Evolutionary conservation across 2,329 filamentous ascomycete species (phyloP), one percentile per base, ranked within the genome.

Genomic region (Gaeumannomyces sp.): DNA sequence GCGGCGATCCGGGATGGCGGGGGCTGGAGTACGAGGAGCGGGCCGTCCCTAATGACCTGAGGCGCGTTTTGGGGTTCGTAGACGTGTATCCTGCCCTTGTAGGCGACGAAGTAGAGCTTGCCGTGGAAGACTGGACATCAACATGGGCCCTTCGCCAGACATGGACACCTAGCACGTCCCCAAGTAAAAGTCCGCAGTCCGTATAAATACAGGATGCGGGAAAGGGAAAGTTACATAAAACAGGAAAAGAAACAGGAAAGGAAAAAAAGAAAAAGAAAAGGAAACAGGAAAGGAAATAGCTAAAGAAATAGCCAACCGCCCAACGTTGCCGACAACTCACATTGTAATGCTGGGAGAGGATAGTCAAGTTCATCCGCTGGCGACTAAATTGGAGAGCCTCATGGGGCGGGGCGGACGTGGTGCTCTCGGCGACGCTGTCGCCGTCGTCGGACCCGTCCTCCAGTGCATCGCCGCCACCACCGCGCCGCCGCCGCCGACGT

Each of bases 51-150:
- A 8, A 89, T 74, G 7, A 76, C 77, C 68, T 86, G 82, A 72
- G 77, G 65, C 77, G 78, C 68, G 75, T 80, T 65, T 75, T 79
- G 53, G 78, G 85, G 65, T 76, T 70, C 77, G 68, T 83, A 88
- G 66, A 88, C 79, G 69, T 87, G 83, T 19, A 90, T 83, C 63
- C 78, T 77, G 60, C 83, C 79, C 65, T 78, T 75, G 66, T 86
- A 88, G 16, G 84, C 87, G 14, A 80, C 81, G 69, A 89, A 86
- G 72, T 88, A 89, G 28, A 89, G 79, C 80, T 85, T 53, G 66
- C 31, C 22, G 28, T n/a, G 45, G 22, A 53, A 22, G 19, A 53
- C 38, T 8, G 19, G 19, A 14, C 45, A 53, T 53, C 45, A 53
- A 53, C 22, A 53, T n/a, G 22, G 45, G 22, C 11, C 22, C 45